phyloP scores from a whole-genome alignment of 202 grass and related monocot species.

The Schoenoplectus tabernaemontani region DNA sequence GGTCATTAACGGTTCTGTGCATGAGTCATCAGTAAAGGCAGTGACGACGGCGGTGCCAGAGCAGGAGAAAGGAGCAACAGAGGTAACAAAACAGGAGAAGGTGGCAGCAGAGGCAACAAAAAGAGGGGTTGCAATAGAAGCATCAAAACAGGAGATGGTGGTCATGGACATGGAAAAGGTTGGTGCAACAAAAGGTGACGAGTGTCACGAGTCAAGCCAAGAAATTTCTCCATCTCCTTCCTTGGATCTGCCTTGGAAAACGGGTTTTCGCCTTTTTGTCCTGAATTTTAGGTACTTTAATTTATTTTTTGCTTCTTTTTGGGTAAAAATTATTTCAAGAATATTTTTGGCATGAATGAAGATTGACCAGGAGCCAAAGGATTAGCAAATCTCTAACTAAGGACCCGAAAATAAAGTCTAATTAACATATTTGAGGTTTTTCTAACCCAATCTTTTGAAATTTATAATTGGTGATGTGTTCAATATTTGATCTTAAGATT shows the following conservation, averaged over 20 bases:
- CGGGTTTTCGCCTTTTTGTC: conserved; percentile 64
- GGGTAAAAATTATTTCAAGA: background rate
- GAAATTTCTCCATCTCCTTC: conserved; percentile 2
- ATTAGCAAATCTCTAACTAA: background rate
- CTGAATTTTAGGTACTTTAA: conserved; percentile 57
- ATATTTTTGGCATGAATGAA: background rate
- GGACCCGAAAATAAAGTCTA: background rate
- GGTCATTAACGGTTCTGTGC: background rate
- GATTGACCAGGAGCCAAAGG: background rate
- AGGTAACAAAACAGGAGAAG: background rate
- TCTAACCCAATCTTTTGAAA: background rate
- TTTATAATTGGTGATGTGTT: background rate
- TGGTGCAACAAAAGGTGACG: background rate
- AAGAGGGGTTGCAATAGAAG: background rate
- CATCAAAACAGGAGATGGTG: background rate
- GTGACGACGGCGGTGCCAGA: background rate
- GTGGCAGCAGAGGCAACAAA: background rate
- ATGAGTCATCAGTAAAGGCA: background rate
- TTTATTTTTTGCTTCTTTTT: conserved; percentile 4
- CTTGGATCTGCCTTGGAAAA: conserved; percentile 41
- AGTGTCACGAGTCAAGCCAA: background rate
- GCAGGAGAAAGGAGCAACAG: background rate
- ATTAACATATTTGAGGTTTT: background rate
- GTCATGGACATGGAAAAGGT: background rate
- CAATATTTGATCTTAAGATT: background rate